phyloP scores from a whole-genome alignment of 176 grass and related monocot genomes.

The Microstegium vimineum region DNA sequence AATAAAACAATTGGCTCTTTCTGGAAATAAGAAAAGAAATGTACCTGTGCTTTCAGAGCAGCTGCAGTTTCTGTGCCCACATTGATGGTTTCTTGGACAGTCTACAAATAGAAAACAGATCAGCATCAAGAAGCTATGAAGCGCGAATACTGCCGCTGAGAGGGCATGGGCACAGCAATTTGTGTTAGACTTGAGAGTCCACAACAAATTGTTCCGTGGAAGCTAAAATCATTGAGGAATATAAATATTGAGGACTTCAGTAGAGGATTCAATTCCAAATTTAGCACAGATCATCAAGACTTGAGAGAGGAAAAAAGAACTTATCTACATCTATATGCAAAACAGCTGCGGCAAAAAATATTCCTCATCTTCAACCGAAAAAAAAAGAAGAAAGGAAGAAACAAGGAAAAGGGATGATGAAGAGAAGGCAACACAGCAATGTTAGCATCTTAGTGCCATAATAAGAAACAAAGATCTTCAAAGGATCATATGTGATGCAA shows the following conservation, averaged over 20 bases:
- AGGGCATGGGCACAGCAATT: not conserved
- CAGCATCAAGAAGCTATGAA: constrained; percentile 18
- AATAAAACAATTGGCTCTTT: constrained; percentile 1
- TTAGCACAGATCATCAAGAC: not conserved
- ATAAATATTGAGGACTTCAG: not conserved
- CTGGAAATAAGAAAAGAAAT: constrained; percentile 2
- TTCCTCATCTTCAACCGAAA: not conserved
- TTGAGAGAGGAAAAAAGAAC: not conserved
- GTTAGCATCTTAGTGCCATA: not conserved
- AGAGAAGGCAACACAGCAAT: not conserved
- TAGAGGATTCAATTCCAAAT: not conserved
- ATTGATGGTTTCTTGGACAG: constrained; percentile 85
- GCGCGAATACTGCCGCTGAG: not conserved
- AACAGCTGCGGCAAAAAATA: not conserved
- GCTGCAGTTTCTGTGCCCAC: constrained; percentile 90
- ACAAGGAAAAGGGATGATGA: not conserved
- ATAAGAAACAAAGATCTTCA: not conserved
- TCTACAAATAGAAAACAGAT: constrained; percentile 54
- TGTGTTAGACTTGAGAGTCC: not conserved
- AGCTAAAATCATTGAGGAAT: not conserved
- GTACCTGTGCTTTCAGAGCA: constrained; percentile 87
- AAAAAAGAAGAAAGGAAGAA: not conserved
- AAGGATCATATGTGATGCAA: not conserved
- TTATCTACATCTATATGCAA: no score
- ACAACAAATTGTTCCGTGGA: not conserved